Evolutionary conservation across 139 green algal genomes (phyloP).

Genomic region (Haematococcus lacustris): DNA sequence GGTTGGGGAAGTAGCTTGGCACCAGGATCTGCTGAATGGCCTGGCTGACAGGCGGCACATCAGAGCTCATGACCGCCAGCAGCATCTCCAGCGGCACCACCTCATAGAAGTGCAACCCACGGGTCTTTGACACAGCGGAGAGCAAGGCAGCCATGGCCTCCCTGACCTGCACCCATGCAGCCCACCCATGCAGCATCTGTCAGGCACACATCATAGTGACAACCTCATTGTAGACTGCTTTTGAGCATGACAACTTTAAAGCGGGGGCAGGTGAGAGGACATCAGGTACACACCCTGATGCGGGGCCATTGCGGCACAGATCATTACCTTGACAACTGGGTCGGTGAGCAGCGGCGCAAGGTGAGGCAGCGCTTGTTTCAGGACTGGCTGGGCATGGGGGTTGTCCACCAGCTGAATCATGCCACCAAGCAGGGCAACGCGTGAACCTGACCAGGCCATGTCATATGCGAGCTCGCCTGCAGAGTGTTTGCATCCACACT

Average conservation of each 20-base stretch:
- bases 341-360: constrained; percentile 50
- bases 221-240: not conserved
- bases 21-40: constrained; percentile 55
- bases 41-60: constrained; percentile 18
- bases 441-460: constrained; percentile 32
- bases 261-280: no score
- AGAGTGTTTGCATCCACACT: no score
- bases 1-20: constrained; percentile 56
- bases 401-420: constrained; percentile 59
- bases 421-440: constrained; percentile 51
- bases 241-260: not conserved
- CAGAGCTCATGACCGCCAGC: constrained; percentile 43
- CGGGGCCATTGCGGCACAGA: no score
- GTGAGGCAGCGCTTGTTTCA: constrained; percentile 53
- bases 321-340: constrained; percentile 24
- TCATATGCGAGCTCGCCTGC: constrained; percentile 66
- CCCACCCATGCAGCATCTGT: not conserved
- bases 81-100: constrained; percentile 54
- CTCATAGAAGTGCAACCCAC: constrained; percentile 51
- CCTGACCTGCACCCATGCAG: constrained; percentile 27
- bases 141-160: constrained; percentile 55
- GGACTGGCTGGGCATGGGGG: constrained; percentile 59
- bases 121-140: constrained; percentile 29
- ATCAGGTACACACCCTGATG: no score
- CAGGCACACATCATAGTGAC: not conserved